These are phyloP conservation scores for Anthoceros angustus DNA, from an alignment of 225 moss, liverwort and hornwort genomes.

Conservation along the genomic window DNA sequence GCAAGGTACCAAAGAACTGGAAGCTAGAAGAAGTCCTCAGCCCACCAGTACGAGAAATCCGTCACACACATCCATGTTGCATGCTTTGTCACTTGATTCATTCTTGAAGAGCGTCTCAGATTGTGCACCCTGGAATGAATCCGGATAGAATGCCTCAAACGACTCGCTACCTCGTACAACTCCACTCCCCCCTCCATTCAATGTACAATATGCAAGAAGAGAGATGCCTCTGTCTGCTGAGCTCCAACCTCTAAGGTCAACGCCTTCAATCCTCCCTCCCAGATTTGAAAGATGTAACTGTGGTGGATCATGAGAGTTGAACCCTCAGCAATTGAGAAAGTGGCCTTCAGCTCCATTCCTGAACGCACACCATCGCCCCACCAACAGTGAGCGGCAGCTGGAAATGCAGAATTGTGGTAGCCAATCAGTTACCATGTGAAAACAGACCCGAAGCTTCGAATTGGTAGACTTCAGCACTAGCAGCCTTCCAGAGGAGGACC, in stretches of 20 bases:
- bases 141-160: background rate
- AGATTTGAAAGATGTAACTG: constrained; percentile 35
- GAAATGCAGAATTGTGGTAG: background rate
- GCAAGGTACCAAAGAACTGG: background rate
- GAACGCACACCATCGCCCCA: too few species aligned
- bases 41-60: constrained; percentile 25
- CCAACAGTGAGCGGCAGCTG: too few species aligned
- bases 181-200: background rate
- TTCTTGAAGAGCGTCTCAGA: constrained; percentile 13
- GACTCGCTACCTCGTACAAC: background rate
- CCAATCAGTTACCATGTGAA: constrained; percentile 24
- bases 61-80: constrained; percentile 21
- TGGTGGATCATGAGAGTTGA: constrained; percentile 39
- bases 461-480: constrained; percentile 43
- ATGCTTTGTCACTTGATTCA: constrained; percentile 16
- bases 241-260: constrained; percentile 36
- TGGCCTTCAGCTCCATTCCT: constrained; percentile 43
- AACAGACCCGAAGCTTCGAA: constrained; percentile 7
- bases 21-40: background rate
- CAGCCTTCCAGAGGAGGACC: constrained; percentile 50
- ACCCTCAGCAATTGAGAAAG: constrained; percentile 24
- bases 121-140: constrained; percentile 15
- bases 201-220: background rate
- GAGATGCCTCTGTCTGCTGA: too few species aligned
- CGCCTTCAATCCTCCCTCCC: constrained; percentile 39